Base-by-base conservation (phyloP, 352 stramenopile species). In the Globisporangium nodosum region DNA sequence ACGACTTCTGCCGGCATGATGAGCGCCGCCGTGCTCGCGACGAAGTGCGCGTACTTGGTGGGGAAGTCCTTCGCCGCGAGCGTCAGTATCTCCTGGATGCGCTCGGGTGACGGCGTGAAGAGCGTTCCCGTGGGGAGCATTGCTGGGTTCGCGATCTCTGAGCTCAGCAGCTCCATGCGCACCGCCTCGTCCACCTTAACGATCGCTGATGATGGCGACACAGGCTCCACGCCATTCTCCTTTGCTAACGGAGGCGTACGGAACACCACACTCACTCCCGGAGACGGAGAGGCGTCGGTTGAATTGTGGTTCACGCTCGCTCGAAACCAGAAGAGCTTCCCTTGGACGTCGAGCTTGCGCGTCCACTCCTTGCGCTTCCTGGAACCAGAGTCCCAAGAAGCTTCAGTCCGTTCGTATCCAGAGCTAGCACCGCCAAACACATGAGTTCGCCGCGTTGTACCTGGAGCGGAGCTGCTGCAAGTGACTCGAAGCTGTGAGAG, bases 301-400 rank as follows among this genome's bases (percentile, higher is more conserved):
- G 24, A 27, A 27, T 27, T 27, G 24, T 27, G 24, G 24, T 27
- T 27, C 24, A 27, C 50, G 49, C 58, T 60, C 54, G 73, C 63
- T 35, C 74, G 52, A 50, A 71, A 65, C 72, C 71, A 74, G 47
- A 66, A 79, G 2, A 61, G 39, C 13, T 54, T 53, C 7, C 69
- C 72, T 43, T 74, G 47, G 13, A 71, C 70, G 39, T 79, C 76
- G 33, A 84, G 9, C 49, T 67, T 73, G 20, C 66, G 76, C 45
- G 52, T 70, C 63, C 69, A 86, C 62, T 78, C 68, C 21, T 69
- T 76, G 16, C 71, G 59, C 45, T 53, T 52, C 9, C 47, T 39
- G 33, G 7, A 39, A 8, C 7, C 33, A 39, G 33, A 39, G 33
- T 12, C 33, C 7, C 33, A 39, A 65, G 24, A 12, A 53, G 45